Base-by-base conservation (phyloP, 305 asterid species). In the Fraxinus greggii region DNA sequence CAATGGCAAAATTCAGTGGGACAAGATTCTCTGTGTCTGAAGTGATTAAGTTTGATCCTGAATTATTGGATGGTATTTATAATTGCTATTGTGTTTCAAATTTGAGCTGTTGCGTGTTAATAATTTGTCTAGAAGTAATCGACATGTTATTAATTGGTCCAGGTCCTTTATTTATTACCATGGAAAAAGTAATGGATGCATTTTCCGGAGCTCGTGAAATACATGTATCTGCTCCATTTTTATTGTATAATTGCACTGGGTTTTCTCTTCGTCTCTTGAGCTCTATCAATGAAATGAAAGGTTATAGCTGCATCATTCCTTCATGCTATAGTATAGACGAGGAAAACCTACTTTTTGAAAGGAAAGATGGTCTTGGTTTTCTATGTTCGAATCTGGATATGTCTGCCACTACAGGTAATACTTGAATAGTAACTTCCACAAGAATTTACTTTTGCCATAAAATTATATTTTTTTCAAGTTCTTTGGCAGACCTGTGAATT, bases 181-280 rank as follows among this genome's bases (percentile, higher is more conserved):
- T 92, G 90, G 99, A 96, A 88, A 96, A 94, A 86, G 93, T 90
- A 80, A 93, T 96, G 98, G 97, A 94, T 89, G 97, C 97, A 21
- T 92, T 91, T 83, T 93, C 98, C 79, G 99, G 99, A 85, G 95
- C 97, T 82, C 98, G 99, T 87, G 99, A 93, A 91, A 84, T 96
- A 83, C 85, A 90, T 79, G 82, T 96, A 78, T 94, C 91, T 82
- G 94, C 92, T 82, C 97, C 99, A 9, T 93, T 91, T 85, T 88
- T 96, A 89, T 87, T 96, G 89, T 96, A 90, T 84, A 96, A 93
- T 85, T 93, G 98, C 87, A 88, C 97, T 86, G 98, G 99, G 84
- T 91, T 93, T 79, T 90, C 99, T 79, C 92, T 96, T 31, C 86
- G 90, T 81, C 90, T 96, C 80, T 90, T 97, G 33, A 87, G 89